Conservation (phyloP, 345 rosid genomes). For the Sonneratia alba region DNA sequence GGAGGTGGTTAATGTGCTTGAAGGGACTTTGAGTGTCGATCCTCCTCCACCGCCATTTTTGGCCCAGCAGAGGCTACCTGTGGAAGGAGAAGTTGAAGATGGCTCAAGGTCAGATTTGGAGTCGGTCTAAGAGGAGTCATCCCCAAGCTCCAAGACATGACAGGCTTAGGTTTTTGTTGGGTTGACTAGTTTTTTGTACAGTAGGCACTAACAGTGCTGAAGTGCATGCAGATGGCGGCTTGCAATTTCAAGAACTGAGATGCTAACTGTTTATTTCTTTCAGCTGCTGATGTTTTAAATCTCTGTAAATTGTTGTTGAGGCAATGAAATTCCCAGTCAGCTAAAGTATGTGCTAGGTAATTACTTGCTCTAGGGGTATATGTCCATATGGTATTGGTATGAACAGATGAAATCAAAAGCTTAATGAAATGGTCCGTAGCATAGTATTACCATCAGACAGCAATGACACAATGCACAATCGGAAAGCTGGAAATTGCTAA, state of each 20-base stretch:
- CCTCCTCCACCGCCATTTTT: conserved; percentile 57
- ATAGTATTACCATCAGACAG: not conserved
- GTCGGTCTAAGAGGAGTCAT: not conserved
- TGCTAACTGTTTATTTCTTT: not conserved
- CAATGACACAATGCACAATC: not conserved
- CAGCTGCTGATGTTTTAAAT: not conserved
- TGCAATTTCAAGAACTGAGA: not conserved
- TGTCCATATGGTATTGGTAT: no score
- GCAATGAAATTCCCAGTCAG: not conserved
- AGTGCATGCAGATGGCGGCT: not conserved
- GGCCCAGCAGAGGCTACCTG: conserved; percentile 16
- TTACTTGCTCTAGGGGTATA: not conserved
- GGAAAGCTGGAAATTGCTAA: not conserved
- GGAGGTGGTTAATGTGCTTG: conserved; percentile 74
- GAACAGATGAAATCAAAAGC: not conserved
- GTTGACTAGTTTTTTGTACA: not conserved
- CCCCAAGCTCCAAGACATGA: not conserved
- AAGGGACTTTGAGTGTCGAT: conserved; percentile 66
- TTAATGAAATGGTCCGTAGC: not conserved
- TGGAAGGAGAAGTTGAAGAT: conserved; percentile 9
- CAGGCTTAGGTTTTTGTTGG: not conserved
- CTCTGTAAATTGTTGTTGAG: conserved; percentile 1
- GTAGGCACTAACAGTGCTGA: not conserved
- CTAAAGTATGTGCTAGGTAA: not conserved
- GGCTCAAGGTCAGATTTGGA: conserved; percentile 31